phyloP scores from a whole-genome alignment of 163 green algal genomes.

The Scenedesmus sp. region DNA sequence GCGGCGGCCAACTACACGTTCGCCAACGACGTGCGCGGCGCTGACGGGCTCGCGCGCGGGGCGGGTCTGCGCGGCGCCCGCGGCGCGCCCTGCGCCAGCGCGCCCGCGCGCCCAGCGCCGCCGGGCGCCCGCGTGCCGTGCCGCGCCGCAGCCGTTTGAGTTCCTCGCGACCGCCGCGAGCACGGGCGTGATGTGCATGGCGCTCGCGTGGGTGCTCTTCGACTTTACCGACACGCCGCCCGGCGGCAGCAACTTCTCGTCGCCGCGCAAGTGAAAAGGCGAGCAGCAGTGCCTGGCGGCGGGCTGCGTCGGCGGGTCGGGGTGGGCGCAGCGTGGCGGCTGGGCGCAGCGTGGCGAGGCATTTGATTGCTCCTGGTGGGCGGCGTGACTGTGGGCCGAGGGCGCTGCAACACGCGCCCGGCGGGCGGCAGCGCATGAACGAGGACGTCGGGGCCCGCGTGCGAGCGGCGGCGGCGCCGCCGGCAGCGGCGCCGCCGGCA shows the following conservation, averaged over 20 bases:
- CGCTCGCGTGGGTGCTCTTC: slow-evolving; percentile 50
- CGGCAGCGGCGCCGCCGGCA: too few species aligned
- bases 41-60: background rate
- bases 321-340: too few species aligned
- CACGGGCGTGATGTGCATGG: slow-evolving; percentile 42
- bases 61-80: background rate
- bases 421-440: too few species aligned
- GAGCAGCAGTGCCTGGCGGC: slow-evolving; percentile 46
- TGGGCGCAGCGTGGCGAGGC: too few species aligned
- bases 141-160: slow-evolving; percentile 23
- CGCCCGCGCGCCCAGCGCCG: background rate
- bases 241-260: slow-evolving; percentile 34
- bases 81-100: too few species aligned
- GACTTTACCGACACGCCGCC: slow-evolving; percentile 46
- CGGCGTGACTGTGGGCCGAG: too few species aligned
- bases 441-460: too few species aligned
- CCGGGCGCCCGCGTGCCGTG: background rate
- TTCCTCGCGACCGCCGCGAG: slow-evolving; percentile 39
- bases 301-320: slow-evolving; percentile 52
- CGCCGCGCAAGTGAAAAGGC: slow-evolving; percentile 15
- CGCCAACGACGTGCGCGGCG: slow-evolving; percentile 19
- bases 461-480: too few species aligned
- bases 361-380: too few species aligned
- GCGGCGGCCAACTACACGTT: slow-evolving; percentile 40
- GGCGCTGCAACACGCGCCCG: too few species aligned